Evolutionary conservation across 176 grass and related monocot genomes (phyloP), one percentile per base, ranked within the genome.

Genomic region (Avena eriantha): DNA sequence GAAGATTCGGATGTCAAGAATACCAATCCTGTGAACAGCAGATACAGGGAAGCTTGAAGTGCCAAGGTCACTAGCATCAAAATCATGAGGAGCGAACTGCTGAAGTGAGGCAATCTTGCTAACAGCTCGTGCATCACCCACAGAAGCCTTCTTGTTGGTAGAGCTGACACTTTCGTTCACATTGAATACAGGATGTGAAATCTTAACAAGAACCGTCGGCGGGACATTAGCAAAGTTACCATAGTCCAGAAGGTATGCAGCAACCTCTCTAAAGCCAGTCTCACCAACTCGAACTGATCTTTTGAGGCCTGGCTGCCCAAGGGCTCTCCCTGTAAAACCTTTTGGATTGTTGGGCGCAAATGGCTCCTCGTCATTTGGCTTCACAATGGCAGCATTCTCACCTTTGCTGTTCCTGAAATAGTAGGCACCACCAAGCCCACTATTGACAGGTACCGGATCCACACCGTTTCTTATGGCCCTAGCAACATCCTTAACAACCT

Each of bases 301-400:
- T 88, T 92, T 95, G 69, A 95, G 65, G 69, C 93, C 93, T 57
- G 93, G 93, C 74, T 95, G 88, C 68, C 93, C 93, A 87, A 95
- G 93, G 76, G 90, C 84, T 78, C 83, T 95, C 35, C 93, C 93
- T 17, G 76, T 86, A 60, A 95, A 95, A 57, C 93, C 93, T 89
- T 95, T 95, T 56, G 93, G 93, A 78, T 95, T 95, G 71, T 95
- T 95, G 49, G 93, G 93, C 82, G 90, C 93, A 90, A 90, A 95
- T 55, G 93, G 93, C 45, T 95, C 93, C 83, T 95, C 93, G 3
- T 95, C 93, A 80, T 90, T 95, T 35, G 93, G 93, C 80, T 95
- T 95, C 83, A 95, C 90, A 71, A 95, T 92, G 74, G 93, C 93
- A 80, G 36, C 86, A 84, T 90, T 95, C 72, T 83, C 86, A 79